These are phyloP conservation scores for Wakefieldia striispora DNA, from an alignment of 768 basidiomycete species.

Conservation along the genomic window DNA sequence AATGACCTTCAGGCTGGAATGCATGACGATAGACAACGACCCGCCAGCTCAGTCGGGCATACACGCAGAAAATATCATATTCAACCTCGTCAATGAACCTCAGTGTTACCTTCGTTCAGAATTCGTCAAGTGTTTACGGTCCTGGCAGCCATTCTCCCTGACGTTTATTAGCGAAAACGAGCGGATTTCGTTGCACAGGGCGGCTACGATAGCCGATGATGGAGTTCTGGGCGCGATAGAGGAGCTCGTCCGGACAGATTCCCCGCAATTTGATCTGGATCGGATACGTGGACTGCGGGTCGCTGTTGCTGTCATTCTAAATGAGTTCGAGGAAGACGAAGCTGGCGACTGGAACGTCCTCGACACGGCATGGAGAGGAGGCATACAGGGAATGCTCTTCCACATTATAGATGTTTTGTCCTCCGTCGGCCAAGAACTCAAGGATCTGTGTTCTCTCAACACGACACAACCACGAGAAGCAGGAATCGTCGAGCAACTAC, in stretches of 20 bases:
- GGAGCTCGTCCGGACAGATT: constrained; percentile 41
- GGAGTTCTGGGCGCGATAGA: constrained; percentile 63
- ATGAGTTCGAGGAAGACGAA: constrained; percentile 49
- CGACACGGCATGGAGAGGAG: constrained; percentile 59
- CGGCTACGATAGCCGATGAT: constrained; percentile 67
- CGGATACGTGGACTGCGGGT: constrained; percentile 61
- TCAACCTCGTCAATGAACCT: constrained; percentile 59
- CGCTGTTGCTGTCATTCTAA: constrained; percentile 54
- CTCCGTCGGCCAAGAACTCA: constrained; percentile 52
- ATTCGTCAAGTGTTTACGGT: constrained; percentile 56
- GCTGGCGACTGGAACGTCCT: constrained; percentile 55
- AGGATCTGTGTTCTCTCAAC: constrained; percentile 46
- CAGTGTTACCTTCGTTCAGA: constrained; percentile 56
- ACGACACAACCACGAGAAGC: constrained; percentile 37
- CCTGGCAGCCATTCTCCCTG: constrained; percentile 58
- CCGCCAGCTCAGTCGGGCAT: constrained; percentile 62
- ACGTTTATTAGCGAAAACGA: constrained; percentile 63
- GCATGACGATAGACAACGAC: constrained; percentile 64
- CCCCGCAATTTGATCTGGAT: constrained; percentile 40
- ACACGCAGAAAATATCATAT: constrained; percentile 67
- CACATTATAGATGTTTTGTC: constrained; percentile 53
- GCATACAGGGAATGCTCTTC: constrained; percentile 53
- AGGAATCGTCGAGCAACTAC: constrained; percentile 50
- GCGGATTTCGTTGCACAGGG: constrained; percentile 53
- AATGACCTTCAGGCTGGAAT: constrained; percentile 67